phyloP scores from a whole-genome alignment of 179 eudicot species.

The Vitellaria paradoxa region DNA sequence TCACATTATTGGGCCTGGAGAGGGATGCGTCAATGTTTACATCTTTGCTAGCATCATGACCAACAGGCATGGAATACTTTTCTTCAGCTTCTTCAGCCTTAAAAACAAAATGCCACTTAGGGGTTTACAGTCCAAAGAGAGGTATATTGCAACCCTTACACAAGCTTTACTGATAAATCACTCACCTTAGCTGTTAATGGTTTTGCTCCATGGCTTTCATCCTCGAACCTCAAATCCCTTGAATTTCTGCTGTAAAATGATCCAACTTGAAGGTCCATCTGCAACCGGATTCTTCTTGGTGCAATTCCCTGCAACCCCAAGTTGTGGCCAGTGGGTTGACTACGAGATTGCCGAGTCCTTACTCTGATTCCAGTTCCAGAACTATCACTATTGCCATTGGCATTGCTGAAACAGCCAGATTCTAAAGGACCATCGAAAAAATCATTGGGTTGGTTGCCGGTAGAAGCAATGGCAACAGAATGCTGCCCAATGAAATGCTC shows the following conservation, averaged over 20 bases:
- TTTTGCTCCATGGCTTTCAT: too few relatives aligned
- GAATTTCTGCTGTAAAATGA: neutral
- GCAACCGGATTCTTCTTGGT: constrained; percentile 27
- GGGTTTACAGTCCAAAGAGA: too few relatives aligned
- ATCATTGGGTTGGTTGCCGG: constrained; percentile 13
- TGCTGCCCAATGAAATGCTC: too few relatives aligned
- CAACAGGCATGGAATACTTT: too few relatives aligned
- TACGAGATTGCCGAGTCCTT: constrained; percentile 29
- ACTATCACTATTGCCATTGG: constrained; percentile 17
- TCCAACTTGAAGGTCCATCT: constrained; percentile 18
- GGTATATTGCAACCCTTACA: too few relatives aligned
- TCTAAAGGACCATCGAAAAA: neutral
- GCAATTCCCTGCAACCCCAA: constrained; percentile 59
- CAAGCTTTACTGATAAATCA: too few relatives aligned
- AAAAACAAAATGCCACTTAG: too few relatives aligned
- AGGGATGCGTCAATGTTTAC: too few relatives aligned
- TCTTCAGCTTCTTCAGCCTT: too few relatives aligned
- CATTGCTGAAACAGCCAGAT: constrained; percentile 4
- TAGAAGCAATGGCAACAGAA: constrained; percentile 1
- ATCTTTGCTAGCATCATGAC: too few relatives aligned
- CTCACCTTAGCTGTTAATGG: too few relatives aligned
- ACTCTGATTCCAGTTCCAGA: constrained; percentile 48
- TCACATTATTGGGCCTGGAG: neutral
- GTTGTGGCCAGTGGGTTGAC: constrained; percentile 15
- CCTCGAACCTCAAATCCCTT: too few relatives aligned